phyloP scores from a whole-genome alignment of 805 yeast species.

The Metschnikowia rubicola region DNA sequence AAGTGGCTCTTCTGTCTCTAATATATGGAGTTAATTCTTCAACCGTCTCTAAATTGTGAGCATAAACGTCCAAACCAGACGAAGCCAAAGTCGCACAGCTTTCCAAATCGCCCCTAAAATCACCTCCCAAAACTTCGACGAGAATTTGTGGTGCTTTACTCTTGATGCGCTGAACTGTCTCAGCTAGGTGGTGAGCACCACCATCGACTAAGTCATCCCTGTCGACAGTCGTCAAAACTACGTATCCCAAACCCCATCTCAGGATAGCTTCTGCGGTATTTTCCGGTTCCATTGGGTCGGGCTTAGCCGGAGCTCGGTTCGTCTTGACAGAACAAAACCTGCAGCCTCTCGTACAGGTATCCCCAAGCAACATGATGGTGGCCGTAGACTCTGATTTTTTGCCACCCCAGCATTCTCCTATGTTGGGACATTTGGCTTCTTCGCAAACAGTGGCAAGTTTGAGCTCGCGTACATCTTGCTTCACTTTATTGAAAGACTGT shows the following conservation, averaged over 20 bases:
- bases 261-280: slow-evolving; percentile 96
- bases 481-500: slow-evolving; percentile 70
- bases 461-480: slow-evolving; percentile 82
- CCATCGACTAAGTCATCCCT: slow-evolving; percentile 93
- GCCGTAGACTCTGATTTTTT: slow-evolving; percentile 91
- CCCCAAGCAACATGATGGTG: slow-evolving; percentile 97
- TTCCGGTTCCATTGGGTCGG: slow-evolving; percentile 96
- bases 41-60: slow-evolving; percentile 95
- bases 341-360: slow-evolving; percentile 99
- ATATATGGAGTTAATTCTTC: slow-evolving; percentile 92
- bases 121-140: slow-evolving; percentile 93
- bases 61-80: slow-evolving; percentile 92
- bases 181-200: slow-evolving; percentile 86
- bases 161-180: slow-evolving; percentile 82
- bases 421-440: slow-evolving; percentile 99
- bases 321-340: slow-evolving; percentile 97
- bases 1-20: slow-evolving; percentile 95
- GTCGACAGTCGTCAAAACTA: slow-evolving; percentile 95
- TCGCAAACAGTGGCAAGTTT: slow-evolving; percentile 95
- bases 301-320: slow-evolving; percentile 75
- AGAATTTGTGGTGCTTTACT: slow-evolving; percentile 84
- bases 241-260: slow-evolving; percentile 98
- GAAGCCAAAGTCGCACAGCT: slow-evolving; percentile 76
- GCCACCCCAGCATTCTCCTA: slow-evolving; percentile 99
- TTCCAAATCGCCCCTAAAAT: slow-evolving; percentile 85